phyloP scores from a whole-genome alignment of 2,329 filamentous ascomycete species.

The Penicillium sp. region DNA sequence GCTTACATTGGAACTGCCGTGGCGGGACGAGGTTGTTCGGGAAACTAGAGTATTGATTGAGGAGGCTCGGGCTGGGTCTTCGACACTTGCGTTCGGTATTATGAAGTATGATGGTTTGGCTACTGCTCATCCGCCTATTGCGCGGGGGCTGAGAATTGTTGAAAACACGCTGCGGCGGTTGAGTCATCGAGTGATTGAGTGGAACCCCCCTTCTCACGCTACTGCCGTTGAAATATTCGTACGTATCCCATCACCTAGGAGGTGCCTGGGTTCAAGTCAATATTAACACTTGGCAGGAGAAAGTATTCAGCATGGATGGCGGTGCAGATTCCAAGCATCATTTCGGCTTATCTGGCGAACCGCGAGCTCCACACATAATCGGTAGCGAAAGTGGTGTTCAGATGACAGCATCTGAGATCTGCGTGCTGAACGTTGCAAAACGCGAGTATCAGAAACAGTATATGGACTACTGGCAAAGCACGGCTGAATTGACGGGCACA shows the following conservation, averaged over 20 bases:
- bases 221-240: conserved; percentile 42
- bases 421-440: conserved; percentile 53
- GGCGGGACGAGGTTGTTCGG: conserved; percentile 51
- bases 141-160: conserved; percentile 54
- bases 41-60: conserved; percentile 42
- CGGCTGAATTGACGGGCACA: conserved; percentile 49
- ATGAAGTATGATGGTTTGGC: conserved; percentile 53
- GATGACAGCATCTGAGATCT: conserved; percentile 45
- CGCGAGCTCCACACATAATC: conserved; percentile 46
- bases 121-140: conserved; percentile 57
- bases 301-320: conserved; percentile 44
- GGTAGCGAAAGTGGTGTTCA: conserved; percentile 33
- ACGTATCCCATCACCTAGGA: conserved; percentile 21
- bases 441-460: conserved; percentile 58
- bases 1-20: conserved; percentile 64
- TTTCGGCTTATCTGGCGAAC: conserved; percentile 57
- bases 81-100: conserved; percentile 55
- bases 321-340: conserved; percentile 52
- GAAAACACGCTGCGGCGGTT: conserved; percentile 50
- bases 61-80: conserved; percentile 28
- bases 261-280: not conserved
- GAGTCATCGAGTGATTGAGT: conserved; percentile 60
- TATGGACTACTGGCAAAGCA: conserved; percentile 64
- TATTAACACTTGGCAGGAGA: conserved; percentile 22
- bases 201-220: conserved; percentile 56